Percentiles rank a stretch among this genome's conserved stretches.
These are phyloP conservation scores for Sporobolus alterniflorus DNA, from an alignment of 202 grass and related monocot species.

Conservation along the genomic window DNA sequence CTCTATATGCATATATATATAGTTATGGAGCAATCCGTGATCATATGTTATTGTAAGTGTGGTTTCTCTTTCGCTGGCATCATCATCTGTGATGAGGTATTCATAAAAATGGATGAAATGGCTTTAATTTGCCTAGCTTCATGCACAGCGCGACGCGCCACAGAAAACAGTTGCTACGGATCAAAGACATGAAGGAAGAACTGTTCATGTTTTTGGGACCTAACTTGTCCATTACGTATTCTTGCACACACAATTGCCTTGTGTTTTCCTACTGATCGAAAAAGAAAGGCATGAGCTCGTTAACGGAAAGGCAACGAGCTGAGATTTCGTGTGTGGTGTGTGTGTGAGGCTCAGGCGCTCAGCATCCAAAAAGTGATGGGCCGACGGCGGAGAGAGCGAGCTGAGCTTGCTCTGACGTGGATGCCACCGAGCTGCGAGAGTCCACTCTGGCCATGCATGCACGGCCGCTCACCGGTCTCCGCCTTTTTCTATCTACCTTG, in stretches of 20 bases:
- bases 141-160: constrained; percentile 18
- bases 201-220: constrained; percentile 23
- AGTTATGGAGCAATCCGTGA: neutral
- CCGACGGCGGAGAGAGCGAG: neutral
- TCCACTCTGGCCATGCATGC: constrained; percentile 39
- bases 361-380: constrained; percentile 18
- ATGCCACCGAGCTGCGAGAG: constrained; percentile 52
- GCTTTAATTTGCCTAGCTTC: constrained; percentile 36
- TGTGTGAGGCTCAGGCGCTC: neutral
- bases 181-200: neutral
- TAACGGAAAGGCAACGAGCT: constrained; percentile 25
- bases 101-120: neutral
- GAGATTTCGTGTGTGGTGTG: constrained; percentile 39
- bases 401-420: constrained; percentile 42
- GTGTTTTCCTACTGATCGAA: neutral
- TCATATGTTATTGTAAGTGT: constrained; percentile 7
- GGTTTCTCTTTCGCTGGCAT: constrained; percentile 25
- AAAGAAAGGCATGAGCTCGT: neutral
- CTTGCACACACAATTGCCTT: neutral
- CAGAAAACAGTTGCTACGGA: constrained; percentile 27
- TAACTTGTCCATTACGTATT: constrained; percentile 56
- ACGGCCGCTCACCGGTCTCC: constrained; percentile 30
- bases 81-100: neutral
- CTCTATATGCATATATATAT: neutral
- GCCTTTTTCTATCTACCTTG: constrained; percentile 39